These are phyloP conservation scores for Hortaea sp. DNA, from an alignment of 2,329 filamentous ascomycete species.

Conservation along the genomic window DNA sequence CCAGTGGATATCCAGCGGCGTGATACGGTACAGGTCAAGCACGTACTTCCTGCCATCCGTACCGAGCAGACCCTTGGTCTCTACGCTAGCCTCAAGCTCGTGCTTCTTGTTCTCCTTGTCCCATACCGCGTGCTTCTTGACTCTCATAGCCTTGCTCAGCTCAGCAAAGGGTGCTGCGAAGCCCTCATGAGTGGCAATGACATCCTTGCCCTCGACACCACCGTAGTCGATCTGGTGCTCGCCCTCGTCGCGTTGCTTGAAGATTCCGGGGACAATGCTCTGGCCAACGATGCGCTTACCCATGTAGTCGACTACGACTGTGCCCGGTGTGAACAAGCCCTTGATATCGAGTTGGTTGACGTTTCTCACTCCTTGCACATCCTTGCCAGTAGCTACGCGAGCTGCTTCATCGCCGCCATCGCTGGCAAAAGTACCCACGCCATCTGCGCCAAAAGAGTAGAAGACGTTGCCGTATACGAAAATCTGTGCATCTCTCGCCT, in stretches of 20 bases:
- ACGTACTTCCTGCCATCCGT: slow-evolving; percentile 96
- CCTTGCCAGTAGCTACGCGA: slow-evolving; percentile 89
- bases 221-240: slow-evolving; percentile 99
- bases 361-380: slow-evolving; percentile 84
- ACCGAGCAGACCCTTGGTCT: slow-evolving; percentile 94
- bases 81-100: slow-evolving; percentile 87
- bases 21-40: slow-evolving; percentile 91
- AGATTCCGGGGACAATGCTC: slow-evolving; percentile 96
- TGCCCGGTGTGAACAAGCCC: slow-evolving; percentile 88
- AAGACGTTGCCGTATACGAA: slow-evolving; percentile 99
- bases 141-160: slow-evolving; percentile 78
- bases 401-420: slow-evolving; percentile 96
- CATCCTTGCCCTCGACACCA: slow-evolving; percentile 92
- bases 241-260: slow-evolving; percentile 93
- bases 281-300: slow-evolving; percentile 96
- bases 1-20: slow-evolving; percentile 84
- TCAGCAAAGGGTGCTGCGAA: slow-evolving; percentile 80
- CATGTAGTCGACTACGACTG: slow-evolving; percentile 91
- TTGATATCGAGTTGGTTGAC: slow-evolving; percentile 97
- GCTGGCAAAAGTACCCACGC: slow-evolving; percentile 90
- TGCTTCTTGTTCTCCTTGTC: slow-evolving; percentile 89
- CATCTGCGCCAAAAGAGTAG: slow-evolving; percentile 96
- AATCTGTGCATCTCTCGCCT: slow-evolving; percentile 86
- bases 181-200: slow-evolving; percentile 79
- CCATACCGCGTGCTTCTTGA: slow-evolving; percentile 95